phyloP scores from a whole-genome alignment of 257 asterid genomes.

The Solanum okadae region DNA sequence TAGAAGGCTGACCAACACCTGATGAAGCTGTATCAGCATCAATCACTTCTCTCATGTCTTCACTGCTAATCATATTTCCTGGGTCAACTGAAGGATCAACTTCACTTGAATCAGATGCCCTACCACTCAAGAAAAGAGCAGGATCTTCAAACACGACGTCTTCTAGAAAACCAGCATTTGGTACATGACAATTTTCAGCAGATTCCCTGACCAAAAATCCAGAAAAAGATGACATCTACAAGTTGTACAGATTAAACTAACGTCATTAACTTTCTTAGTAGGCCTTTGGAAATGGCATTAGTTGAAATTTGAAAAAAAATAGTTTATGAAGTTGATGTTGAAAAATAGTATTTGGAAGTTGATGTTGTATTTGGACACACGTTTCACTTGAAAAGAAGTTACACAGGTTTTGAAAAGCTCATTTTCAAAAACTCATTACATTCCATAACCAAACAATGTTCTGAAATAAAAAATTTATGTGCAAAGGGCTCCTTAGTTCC shows the following conservation, averaged over 20 bases:
- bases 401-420: neutral
- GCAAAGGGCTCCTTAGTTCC: neutral
- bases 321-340: neutral
- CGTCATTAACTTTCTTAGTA: neutral
- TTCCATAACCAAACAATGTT: neutral
- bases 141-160: slow-evolving; percentile 89
- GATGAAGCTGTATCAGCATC: slow-evolving; percentile 24
- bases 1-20: slow-evolving; percentile 18
- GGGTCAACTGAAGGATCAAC: slow-evolving; percentile 38
- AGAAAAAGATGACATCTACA: slow-evolving; percentile 3
- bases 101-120: slow-evolving; percentile 46
- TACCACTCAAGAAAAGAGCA: slow-evolving; percentile 31
- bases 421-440: neutral
- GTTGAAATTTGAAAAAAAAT: neutral
- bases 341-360: neutral
- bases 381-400: neutral
- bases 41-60: slow-evolving; percentile 19
- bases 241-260: neutral
- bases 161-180: slow-evolving; percentile 85
- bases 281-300: neutral
- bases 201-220: slow-evolving; percentile 49
- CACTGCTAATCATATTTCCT: slow-evolving; percentile 20
- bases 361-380: neutral
- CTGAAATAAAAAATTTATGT: neutral
- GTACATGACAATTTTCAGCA: slow-evolving; percentile 64